Percentiles rank a stretch among this genome's conserved stretches.
Conservation (phyloP, 345 rosid genomes). For the Hibiscus trionum region DNA sequence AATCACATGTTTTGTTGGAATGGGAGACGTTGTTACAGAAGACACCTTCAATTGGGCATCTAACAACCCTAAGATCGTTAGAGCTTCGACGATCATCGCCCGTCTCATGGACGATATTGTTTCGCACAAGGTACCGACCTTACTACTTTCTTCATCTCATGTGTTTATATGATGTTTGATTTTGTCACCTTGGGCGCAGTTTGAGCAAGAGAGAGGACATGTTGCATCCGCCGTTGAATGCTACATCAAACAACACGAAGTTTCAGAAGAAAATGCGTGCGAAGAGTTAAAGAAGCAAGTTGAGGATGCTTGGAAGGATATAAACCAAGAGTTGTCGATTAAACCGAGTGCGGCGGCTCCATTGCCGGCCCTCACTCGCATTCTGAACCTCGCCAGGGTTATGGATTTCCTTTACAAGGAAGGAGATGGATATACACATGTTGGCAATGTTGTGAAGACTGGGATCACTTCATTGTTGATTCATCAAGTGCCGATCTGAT, state of each 20-base stretch:
- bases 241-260: background rate
- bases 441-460: background rate
- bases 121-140: conserved; percentile 7
- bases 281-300: background rate
- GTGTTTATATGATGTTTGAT: background rate
- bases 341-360: background rate
- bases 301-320: conserved; percentile 7
- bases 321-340: background rate
- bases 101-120: conserved; percentile 26
- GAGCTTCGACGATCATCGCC: background rate
- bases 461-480: background rate
- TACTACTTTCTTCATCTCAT: background rate
- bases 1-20: conserved; percentile 19
- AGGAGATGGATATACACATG: conserved; percentile 12
- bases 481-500: background rate
- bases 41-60: conserved; percentile 20
- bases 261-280: background rate
- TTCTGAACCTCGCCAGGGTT: conserved; percentile 16
- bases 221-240: background rate
- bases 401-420: conserved; percentile 20
- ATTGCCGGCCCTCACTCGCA: conserved; percentile 4
- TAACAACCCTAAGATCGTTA: conserved; percentile 9
- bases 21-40: conserved; percentile 13
- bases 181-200: background rate
- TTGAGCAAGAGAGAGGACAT: conserved; percentile 3